These are phyloP conservation scores for Linaria vulgaris DNA, from an alignment of 257 asterid species.

Conservation along the genomic window DNA sequence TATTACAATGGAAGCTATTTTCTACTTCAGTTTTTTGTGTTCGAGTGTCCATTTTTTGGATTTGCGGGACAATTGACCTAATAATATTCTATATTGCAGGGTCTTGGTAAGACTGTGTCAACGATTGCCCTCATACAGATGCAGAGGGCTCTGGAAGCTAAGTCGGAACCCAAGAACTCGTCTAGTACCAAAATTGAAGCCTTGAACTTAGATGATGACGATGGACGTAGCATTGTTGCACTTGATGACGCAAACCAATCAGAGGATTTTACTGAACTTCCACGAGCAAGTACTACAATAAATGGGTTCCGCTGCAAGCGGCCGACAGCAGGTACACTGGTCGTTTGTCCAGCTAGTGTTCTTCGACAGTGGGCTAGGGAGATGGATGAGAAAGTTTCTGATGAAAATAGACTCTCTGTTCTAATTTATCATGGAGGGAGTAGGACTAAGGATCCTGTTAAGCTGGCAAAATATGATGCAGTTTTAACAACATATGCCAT, in stretches of 20 bases:
- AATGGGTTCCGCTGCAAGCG: conserved; percentile 58
- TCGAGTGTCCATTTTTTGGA: neutral
- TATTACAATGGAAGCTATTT: conserved; percentile 16
- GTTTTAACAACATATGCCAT: conserved; percentile 94
- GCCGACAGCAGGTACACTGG: conserved; percentile 90
- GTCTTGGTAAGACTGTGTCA: conserved; percentile 96
- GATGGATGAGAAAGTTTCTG: conserved; percentile 76
- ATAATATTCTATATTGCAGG: conserved; percentile 49
- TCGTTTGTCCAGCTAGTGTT: conserved; percentile 99
- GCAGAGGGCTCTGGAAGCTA: conserved; percentile 56
- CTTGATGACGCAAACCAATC: conserved; percentile 44
- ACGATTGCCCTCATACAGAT: conserved; percentile 85
- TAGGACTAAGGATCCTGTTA: conserved; percentile 70
- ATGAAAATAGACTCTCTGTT: conserved; percentile 52
- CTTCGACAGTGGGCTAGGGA: conserved; percentile 95
- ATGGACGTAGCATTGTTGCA: conserved; percentile 45
- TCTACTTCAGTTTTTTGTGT: neutral
- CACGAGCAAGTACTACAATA: conserved; percentile 47
- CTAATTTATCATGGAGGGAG: conserved; percentile 85
- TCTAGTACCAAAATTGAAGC: conserved; percentile 54
- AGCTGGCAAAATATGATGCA: conserved; percentile 74
- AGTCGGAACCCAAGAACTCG: conserved; percentile 44
- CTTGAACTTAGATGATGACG: conserved; percentile 85
- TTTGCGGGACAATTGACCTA: neutral
- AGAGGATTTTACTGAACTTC: conserved; percentile 53